Percentiles rank a stretch among this genome's conserved stretches.
Evolutionary conservation across 192 early-diverging fungal species (phyloP).

Genomic region (Bifiguratus adelaidae): DNA sequence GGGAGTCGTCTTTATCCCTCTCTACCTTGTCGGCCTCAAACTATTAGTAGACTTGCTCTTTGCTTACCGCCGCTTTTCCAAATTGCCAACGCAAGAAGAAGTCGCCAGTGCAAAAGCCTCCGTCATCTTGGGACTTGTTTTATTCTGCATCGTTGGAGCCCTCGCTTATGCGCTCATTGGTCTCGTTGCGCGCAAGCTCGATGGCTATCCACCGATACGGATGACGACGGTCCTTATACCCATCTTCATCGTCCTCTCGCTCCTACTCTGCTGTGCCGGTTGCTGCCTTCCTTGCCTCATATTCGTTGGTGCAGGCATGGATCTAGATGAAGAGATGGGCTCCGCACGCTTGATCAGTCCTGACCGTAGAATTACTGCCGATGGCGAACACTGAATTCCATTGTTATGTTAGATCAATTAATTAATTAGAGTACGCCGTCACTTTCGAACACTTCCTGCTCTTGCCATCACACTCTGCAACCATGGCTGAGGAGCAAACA

Average conservation of each 20-base stretch:
- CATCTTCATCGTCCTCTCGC: slow-evolving; percentile 50
- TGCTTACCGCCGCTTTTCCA: slow-evolving; percentile 17
- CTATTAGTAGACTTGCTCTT: slow-evolving; percentile 36
- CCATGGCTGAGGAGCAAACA: too few relatives aligned
- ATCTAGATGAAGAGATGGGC: slow-evolving; percentile 19
- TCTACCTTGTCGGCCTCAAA: slow-evolving; percentile 50
- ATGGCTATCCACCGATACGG: slow-evolving; percentile 26
- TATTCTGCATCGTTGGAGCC: slow-evolving; percentile 32
- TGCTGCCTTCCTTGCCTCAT: slow-evolving; percentile 46
- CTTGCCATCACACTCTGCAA: too few relatives aligned
- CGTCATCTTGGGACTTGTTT: slow-evolving; percentile 24
- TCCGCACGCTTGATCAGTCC: slow-evolving; percentile 9
- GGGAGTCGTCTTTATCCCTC: slow-evolving; percentile 56
- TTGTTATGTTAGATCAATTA: too few relatives aligned
- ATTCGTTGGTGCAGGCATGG: slow-evolving; percentile 19
- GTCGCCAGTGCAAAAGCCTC: slow-evolving; percentile 32
- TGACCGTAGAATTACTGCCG: slow-evolving; percentile 14
- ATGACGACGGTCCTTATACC: slow-evolving; percentile 55
- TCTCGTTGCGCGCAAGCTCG: slow-evolving; percentile 35
- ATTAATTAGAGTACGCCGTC: too few relatives aligned
- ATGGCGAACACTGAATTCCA: too few relatives aligned
- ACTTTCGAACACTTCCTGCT: too few relatives aligned
- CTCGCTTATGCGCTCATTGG: slow-evolving; percentile 42
- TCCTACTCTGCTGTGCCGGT: slow-evolving; percentile 44
- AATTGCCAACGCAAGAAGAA: slow-evolving; percentile 28